Conservation (phyloP, 176 grass and related monocot species). For the Oryza glaberrima region DNA sequence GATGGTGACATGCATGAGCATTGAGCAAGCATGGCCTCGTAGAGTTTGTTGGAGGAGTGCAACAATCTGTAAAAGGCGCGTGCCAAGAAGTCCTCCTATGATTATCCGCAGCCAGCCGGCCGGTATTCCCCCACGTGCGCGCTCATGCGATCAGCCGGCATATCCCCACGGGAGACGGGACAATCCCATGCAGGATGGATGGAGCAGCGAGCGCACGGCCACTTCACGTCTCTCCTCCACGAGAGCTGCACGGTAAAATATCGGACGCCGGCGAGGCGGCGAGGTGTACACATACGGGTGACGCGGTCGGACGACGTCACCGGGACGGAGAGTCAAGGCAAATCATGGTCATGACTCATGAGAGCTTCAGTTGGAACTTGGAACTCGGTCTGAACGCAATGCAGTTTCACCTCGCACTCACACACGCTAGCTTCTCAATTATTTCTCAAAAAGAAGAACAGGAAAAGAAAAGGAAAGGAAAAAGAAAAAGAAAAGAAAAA, state of each 20-base stretch:
- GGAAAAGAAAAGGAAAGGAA: neutral
- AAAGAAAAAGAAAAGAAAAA: neutral
- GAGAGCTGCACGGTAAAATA: constrained; percentile 3
- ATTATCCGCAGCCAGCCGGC: constrained; percentile 26
- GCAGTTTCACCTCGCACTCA: too few relatives aligned
- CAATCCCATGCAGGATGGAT: neutral
- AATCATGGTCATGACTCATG: neutral
- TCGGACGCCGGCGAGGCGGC: neutral
- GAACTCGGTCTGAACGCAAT: neutral
- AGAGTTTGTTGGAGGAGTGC: constrained; percentile 36
- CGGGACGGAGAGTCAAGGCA: neutral
- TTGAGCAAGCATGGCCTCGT: neutral
- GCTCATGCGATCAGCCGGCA: neutral
- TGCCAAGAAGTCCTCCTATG: constrained; percentile 29
- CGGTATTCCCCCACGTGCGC: constrained; percentile 48
- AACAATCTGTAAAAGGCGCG: constrained; percentile 14
- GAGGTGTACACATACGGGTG: neutral
- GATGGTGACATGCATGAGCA: neutral
- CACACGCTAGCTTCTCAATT: neutral
- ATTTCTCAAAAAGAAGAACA: neutral
- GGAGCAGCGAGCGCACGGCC: neutral
- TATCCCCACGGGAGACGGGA: constrained; percentile 17
- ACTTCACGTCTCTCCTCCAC: constrained; percentile 25
- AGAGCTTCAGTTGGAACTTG: neutral
- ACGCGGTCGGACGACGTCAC: constrained; percentile 15